Conservation (phyloP, 1,139 yeast genomes). For the Spathaspora sp. region DNA sequence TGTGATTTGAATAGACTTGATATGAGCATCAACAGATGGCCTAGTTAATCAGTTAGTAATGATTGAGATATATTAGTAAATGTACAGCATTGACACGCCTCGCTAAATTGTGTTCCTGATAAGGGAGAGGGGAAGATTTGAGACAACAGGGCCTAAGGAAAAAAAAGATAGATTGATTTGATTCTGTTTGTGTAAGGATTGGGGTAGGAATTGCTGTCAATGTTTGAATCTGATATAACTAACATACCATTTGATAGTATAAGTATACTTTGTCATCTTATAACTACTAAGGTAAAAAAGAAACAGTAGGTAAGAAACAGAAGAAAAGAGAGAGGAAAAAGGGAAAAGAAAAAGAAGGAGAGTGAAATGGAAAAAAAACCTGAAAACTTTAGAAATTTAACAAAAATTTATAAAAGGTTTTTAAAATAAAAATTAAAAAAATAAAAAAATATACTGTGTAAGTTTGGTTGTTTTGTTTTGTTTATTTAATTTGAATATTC, state of each 20-base stretch:
- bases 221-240: neutral
- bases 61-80: neutral
- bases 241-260: slow-evolving; percentile 20
- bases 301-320: neutral
- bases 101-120: neutral
- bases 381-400: neutral
- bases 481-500: neutral
- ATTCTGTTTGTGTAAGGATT: slow-evolving; percentile 1
- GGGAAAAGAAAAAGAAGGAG: slow-evolving; percentile 2
- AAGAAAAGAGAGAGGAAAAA: neutral
- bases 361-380: neutral
- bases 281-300: neutral
- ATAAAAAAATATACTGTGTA: neutral
- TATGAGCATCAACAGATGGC: slow-evolving; percentile 14
- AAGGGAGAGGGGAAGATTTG: slow-evolving; percentile 4
- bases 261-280: slow-evolving; percentile 16
- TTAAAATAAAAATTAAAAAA: neutral
- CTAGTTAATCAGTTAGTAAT: slow-evolving; percentile 9
- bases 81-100: slow-evolving; percentile 1
- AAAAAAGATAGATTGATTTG: neutral
- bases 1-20: slow-evolving; percentile 34
- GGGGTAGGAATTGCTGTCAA: neutral
- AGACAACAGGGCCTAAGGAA: slow-evolving; percentile 1
- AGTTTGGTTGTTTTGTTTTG: neutral
- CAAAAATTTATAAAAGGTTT: neutral